A percentile compares a stretch with the other conserved stretches of the same genome.
phyloP scores from a whole-genome alignment of 106 monocot genomes.

The Dioscorea alata region DNA sequence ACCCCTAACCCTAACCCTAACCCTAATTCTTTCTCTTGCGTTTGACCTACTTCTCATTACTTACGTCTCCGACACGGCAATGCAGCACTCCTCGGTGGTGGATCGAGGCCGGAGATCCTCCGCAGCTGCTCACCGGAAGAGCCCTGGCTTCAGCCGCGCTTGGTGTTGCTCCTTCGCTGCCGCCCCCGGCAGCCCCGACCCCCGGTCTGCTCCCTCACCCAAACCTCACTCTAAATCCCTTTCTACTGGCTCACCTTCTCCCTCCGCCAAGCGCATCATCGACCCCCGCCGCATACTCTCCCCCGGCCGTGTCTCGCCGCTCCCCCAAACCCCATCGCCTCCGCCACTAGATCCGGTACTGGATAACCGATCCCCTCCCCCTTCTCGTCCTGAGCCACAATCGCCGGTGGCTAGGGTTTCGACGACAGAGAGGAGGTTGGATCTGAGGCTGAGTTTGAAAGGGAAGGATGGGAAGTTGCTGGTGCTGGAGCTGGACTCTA shows the following conservation, averaged over 20 bases:
- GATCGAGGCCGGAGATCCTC: too few relatives aligned
- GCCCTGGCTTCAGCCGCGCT: constrained; percentile 1
- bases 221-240: neutral
- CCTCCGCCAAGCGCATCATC: constrained; percentile 39
- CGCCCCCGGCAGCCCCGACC: constrained; percentile 20
- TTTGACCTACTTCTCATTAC: neutral
- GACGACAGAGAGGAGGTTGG: constrained; percentile 15
- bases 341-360: neutral
- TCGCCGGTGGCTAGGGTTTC: neutral
- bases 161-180: constrained; percentile 29
- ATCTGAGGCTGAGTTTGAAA: constrained; percentile 59
- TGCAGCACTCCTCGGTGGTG: too few relatives aligned
- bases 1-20: neutral
- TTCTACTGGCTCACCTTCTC: constrained; percentile 51
- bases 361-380: neutral
- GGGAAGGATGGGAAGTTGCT: constrained; percentile 51
- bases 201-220: neutral
- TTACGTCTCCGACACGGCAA: too few relatives aligned
- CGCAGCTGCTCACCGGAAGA: too few relatives aligned
- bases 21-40: neutral
- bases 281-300: constrained; percentile 78
- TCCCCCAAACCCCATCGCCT: neutral
- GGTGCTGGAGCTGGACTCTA: constrained; percentile 57
- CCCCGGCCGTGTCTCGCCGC: constrained; percentile 77
- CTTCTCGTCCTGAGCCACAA: neutral